phyloP scores from a whole-genome alignment of 2,329 filamentous ascomycete genomes.

The Aspergillus proliferans region DNA sequence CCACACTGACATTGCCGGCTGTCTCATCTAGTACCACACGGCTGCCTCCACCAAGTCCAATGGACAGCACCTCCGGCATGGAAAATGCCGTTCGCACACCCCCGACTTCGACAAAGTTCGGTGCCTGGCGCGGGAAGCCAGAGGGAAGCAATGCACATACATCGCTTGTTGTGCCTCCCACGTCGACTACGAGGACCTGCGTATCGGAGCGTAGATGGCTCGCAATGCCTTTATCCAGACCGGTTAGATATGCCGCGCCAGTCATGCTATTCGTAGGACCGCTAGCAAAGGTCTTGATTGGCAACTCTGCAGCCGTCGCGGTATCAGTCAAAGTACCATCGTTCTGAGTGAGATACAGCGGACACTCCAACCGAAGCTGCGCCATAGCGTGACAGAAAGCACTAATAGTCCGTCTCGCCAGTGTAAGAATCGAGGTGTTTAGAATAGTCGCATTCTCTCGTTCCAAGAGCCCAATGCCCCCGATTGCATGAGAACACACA shows the following conservation, averaged over 20 bases:
- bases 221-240: constrained; percentile 3
- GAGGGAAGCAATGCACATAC: constrained; percentile 53
- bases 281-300: constrained; percentile 48
- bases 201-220: not conserved
- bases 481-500: constrained; percentile 47
- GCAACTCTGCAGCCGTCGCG: constrained; percentile 41
- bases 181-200: constrained; percentile 47
- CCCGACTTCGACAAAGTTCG: constrained; percentile 53
- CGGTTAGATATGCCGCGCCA: constrained; percentile 38
- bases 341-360: constrained; percentile 49
- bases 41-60: constrained; percentile 53
- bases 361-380: constrained; percentile 39
- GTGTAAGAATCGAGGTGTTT: constrained; percentile 44
- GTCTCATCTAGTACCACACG: constrained; percentile 28
- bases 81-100: constrained; percentile 56
- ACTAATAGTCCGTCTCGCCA: constrained; percentile 41
- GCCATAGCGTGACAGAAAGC: constrained; percentile 43
- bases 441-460: constrained; percentile 48
- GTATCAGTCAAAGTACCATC: constrained; percentile 47
- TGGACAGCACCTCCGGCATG: constrained; percentile 51
- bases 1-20: constrained; percentile 38
- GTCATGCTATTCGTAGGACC: constrained; percentile 51
- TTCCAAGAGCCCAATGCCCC: constrained; percentile 45
- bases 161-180: constrained; percentile 58
- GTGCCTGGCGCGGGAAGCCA: constrained; percentile 56